A percentile compares a stretch with the other conserved stretches of the same genome.
phyloP scores from a whole-genome alignment of 768 basidiomycete species.

The Podaxis sp. region DNA sequence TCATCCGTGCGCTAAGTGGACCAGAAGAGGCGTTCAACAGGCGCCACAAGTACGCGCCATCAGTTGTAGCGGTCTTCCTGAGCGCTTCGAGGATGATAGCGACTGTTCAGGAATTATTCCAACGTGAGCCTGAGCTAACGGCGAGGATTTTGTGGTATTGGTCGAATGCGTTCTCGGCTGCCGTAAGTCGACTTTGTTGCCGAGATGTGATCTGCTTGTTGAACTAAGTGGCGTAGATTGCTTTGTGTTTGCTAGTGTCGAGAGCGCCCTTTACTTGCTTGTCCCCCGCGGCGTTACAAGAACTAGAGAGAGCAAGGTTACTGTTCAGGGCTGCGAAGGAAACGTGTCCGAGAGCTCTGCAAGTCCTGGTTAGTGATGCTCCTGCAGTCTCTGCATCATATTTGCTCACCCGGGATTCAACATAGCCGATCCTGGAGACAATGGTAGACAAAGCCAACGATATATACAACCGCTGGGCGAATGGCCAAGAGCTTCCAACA shows the following conservation, averaged over 20 bases:
- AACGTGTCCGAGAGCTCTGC: constrained; percentile 43
- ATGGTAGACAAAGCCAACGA: constrained; percentile 53
- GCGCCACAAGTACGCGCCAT: constrained; percentile 65
- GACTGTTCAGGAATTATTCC: constrained; percentile 54
- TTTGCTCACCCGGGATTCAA: constrained; percentile 8
- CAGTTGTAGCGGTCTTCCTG: constrained; percentile 66
- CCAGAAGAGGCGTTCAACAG: constrained; percentile 61
- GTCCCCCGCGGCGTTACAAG: constrained; percentile 61
- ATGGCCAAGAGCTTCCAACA: constrained; percentile 43
- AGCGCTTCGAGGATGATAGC: constrained; percentile 65
- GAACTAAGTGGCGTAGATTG: constrained; percentile 34
- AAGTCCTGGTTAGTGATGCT: constrained; percentile 41
- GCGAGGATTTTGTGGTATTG: constrained; percentile 53
- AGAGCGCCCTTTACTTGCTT: constrained; percentile 68
- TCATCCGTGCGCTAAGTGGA: constrained; percentile 59
- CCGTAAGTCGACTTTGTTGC: constrained; percentile 32
- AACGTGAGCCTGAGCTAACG: constrained; percentile 58
- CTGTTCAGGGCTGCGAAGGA: constrained; percentile 47
- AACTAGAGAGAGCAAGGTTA: constrained; percentile 50
- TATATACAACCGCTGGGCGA: constrained; percentile 47
- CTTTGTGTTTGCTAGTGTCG: constrained; percentile 53
- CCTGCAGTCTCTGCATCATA: not conserved
- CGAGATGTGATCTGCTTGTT: not conserved
- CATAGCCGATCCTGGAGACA: constrained; percentile 45
- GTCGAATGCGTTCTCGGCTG: constrained; percentile 55